phyloP scores from a whole-genome alignment of 108 stramenopile genomes.

The Pseudonitzschia multiseries region DNA sequence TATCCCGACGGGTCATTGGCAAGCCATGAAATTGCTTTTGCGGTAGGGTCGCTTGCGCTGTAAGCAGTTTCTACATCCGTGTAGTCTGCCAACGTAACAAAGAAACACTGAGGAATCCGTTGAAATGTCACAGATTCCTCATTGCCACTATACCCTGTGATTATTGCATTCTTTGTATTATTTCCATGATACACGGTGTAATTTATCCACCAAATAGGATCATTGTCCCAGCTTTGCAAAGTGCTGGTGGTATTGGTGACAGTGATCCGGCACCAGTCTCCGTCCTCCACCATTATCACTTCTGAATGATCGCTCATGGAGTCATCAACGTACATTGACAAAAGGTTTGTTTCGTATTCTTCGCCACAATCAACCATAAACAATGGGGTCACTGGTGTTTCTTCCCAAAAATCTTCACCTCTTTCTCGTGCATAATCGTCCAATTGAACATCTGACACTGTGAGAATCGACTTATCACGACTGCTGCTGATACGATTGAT shows the following conservation, averaged over 20 bases:
- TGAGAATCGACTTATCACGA: background rate
- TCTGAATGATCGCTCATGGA: background rate
- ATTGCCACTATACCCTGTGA: background rate
- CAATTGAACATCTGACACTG: background rate
- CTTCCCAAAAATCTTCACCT: background rate
- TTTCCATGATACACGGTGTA: background rate
- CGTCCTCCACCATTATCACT: background rate
- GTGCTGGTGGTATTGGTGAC: background rate
- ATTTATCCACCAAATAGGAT: background rate
- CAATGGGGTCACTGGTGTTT: background rate
- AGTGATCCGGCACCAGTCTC: background rate
- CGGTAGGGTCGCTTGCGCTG: too few relatives aligned
- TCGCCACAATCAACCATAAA: background rate
- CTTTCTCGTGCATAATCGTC: background rate
- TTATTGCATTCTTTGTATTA: background rate
- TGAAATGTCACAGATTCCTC: background rate
- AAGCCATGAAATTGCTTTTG: background rate
- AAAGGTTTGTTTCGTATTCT: background rate
- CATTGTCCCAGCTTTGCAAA: background rate
- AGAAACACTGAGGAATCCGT: background rate
- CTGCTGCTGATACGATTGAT: background rate
- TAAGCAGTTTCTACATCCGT: background rate
- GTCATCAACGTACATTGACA: constrained; percentile 4
- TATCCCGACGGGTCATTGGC: background rate
- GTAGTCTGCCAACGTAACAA: background rate